Evolutionary conservation across 2,329 filamentous ascomycete genomes (phyloP).

Genomic region (Pseudopyrenochaeta lycopersici): DNA sequence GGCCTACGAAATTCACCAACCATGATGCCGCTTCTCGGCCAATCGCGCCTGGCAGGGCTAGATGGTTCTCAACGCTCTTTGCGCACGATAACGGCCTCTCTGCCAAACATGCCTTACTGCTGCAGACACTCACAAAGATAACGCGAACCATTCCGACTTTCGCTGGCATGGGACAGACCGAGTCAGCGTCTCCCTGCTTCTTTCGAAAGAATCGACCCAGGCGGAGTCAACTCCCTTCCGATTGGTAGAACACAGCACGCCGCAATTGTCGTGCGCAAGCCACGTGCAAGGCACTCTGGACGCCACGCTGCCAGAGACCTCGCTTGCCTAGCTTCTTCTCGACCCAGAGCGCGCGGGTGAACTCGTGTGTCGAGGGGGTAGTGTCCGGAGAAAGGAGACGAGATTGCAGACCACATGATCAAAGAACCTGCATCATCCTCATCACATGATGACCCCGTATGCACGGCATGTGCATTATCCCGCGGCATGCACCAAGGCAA

Average conservation of each 20-base stretch:
- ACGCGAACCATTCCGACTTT: not conserved
- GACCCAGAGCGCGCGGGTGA: not conserved
- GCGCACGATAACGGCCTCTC: not conserved
- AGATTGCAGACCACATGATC: slow-evolving; percentile 11
- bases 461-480: slow-evolving; percentile 6
- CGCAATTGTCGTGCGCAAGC: slow-evolving; percentile 3
- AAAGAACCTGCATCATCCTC: slow-evolving; percentile 6
- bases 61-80: not conserved
- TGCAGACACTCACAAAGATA: not conserved
- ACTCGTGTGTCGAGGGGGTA: not conserved
- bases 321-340: not conserved
- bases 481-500: slow-evolving; percentile 6
- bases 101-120: too few relatives aligned
- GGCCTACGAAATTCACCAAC: not conserved
- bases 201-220: not conserved
- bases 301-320: not conserved
- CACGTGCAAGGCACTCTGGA: slow-evolving; percentile 3
- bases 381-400: too few relatives aligned
- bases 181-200: too few relatives aligned
- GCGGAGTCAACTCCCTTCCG: slow-evolving; percentile 7
- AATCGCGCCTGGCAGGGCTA: not conserved
- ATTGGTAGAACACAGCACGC: slow-evolving; percentile 5
- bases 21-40: slow-evolving; percentile 8
- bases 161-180: too few relatives aligned
- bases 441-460: slow-evolving; percentile 23